Evolutionary conservation across 2,329 filamentous ascomycete species (phyloP).

Genomic region (Gremmenia infestans): DNA sequence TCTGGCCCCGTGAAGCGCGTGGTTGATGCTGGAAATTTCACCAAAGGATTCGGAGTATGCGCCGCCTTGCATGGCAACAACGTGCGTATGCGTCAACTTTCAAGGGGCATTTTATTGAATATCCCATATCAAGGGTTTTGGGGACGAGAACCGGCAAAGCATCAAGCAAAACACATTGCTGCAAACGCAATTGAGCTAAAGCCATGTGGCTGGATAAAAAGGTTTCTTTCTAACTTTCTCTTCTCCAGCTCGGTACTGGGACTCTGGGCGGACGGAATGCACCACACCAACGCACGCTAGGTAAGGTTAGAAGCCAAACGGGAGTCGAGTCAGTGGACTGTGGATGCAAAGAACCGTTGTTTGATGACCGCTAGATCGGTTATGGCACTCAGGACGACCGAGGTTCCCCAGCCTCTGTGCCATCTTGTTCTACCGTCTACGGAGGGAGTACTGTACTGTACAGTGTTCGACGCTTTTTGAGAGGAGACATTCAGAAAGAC

Average conservation of each 20-base stretch:
- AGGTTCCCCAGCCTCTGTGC: background rate
- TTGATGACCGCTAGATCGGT: background rate
- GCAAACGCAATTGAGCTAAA: background rate
- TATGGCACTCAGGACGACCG: background rate
- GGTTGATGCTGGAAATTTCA: background rate
- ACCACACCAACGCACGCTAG: background rate
- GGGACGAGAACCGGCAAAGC: background rate
- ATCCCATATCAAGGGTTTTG: background rate
- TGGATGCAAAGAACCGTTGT: background rate
- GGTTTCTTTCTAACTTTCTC: background rate
- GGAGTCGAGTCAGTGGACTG: background rate
- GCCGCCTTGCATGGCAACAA: background rate
- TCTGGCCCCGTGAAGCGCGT: too few relatives aligned
- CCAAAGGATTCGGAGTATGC: background rate
- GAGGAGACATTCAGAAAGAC: too few relatives aligned
- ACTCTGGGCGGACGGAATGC: background rate
- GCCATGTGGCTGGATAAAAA: too few relatives aligned
- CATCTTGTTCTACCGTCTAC: too few relatives aligned
- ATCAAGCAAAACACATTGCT: background rate
- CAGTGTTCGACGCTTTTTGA: too few relatives aligned
- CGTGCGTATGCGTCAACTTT: background rate
- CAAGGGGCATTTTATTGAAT: background rate
- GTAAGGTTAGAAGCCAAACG: background rate
- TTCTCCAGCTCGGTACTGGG: background rate
- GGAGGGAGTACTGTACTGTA: too few relatives aligned